These are phyloP conservation scores for Pisolithus thermaeus DNA, from an alignment of 1,284 basidiomycete species.

Conservation along the genomic window DNA sequence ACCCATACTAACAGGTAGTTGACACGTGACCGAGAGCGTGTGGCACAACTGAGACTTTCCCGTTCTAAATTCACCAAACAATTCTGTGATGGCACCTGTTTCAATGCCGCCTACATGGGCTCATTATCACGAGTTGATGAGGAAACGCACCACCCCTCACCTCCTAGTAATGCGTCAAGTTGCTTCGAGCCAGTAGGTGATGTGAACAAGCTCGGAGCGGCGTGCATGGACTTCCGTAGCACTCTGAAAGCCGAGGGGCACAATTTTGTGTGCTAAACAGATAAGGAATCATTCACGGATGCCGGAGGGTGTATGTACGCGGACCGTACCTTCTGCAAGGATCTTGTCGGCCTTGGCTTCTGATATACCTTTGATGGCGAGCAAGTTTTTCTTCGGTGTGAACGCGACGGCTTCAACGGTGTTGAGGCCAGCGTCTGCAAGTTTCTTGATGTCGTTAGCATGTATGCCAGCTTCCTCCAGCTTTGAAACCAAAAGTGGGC, in stretches of 20 bases:
- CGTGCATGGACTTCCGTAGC: slow-evolving; percentile 96
- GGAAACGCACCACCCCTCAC: slow-evolving; percentile 37
- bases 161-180: slow-evolving; percentile 92
- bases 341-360: slow-evolving; percentile 99
- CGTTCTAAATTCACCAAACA: slow-evolving; percentile 98
- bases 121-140: slow-evolving; percentile 9
- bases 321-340: slow-evolving; percentile 71
- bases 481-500: slow-evolving; percentile 79
- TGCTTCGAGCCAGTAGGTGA: slow-evolving; percentile 97
- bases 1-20: slow-evolving; percentile 95
- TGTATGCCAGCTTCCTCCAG: slow-evolving; percentile 90
- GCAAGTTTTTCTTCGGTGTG: slow-evolving; percentile 91
- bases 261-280: slow-evolving; percentile 84
- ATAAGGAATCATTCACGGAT: neutral
- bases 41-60: slow-evolving; percentile 99
- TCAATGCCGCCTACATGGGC: slow-evolving; percentile 79
- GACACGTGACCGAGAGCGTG: slow-evolving; percentile 96
- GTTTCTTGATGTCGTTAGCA: slow-evolving; percentile 91
- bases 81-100: slow-evolving; percentile 96
- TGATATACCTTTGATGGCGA: slow-evolving; percentile 95
- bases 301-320: neutral
- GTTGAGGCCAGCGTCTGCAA: slow-evolving; percentile 88
- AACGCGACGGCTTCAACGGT: slow-evolving; percentile 97
- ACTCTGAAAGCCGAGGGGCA: slow-evolving; percentile 97
- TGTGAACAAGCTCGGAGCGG: slow-evolving; percentile 93